Base-by-base conservation (phyloP, 1,284 basidiomycete genomes). In the Ceratobasidium sp. region DNA sequence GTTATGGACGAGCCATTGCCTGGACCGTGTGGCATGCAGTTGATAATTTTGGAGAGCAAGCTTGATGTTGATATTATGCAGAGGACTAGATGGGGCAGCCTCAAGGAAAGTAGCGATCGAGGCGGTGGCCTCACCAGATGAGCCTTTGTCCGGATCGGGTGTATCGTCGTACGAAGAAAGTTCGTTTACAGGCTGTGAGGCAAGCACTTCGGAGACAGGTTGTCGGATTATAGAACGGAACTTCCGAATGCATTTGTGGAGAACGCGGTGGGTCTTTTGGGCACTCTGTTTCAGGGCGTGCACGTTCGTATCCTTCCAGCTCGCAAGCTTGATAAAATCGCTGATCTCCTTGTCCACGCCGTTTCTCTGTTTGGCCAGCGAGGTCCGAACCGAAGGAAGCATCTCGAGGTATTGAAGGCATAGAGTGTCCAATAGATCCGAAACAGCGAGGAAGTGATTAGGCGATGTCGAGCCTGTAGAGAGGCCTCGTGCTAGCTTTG, bases 271-370 rank as follows among this genome's bases (percentile, higher is more conserved):
- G 1, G 95, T 96, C 82, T 90, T 93, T 80, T 93, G 90, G 0
- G 97, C 97, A 81, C 96, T 99, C 78, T 94, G 92, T 83, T 94
- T 95, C 79, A 99, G 88, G 2, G 98, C 96, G 79, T 95, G 94
- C 11, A 99, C 93, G 81, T 99, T 99, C 82, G 97, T 88, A 82
- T 99, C 98, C 83, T 95, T 97, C 98, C 98, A 99, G 81, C 96
- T 98, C 0, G 98, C 98, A 52, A 99, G 88, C 83, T 96, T 96
- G 87, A 99, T 93, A 82, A 95, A 94, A 74, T 90, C 91, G 77
- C 88, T 89, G 73, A 99, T 89, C 73, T 97, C 93, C 80, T 91
- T 92, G 84, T 98, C 95, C 57, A 98, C 83, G 0, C 82, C 82
- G 1, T 83, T 84, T 76, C 92, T 90, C 82, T 95, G 91, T 9